phyloP scores from a whole-genome alignment of 2,329 filamentous ascomycete genomes.

The Torrubiellomyces zombiae region DNA sequence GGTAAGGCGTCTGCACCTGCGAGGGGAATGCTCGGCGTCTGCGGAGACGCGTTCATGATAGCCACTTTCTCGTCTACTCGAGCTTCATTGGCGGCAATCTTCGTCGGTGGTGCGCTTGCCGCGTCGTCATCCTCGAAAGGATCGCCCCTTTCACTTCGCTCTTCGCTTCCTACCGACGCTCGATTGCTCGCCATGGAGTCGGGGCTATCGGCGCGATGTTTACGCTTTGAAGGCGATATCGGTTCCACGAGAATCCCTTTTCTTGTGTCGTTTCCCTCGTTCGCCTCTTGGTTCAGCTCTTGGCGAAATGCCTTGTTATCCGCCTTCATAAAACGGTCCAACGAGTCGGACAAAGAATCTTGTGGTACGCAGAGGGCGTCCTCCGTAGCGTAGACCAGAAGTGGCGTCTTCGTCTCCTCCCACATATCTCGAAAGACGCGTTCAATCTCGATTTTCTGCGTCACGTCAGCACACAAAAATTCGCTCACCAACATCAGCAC shows the following conservation, averaged over 20 bases:
- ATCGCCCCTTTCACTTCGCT: slow-evolving; percentile 13
- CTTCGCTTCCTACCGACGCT: slow-evolving; percentile 26
- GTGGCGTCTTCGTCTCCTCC: slow-evolving; percentile 27
- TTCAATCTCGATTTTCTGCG: slow-evolving; percentile 29
- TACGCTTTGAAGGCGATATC: slow-evolving; percentile 27
- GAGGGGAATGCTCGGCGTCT: too few species aligned
- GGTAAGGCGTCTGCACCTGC: too few species aligned
- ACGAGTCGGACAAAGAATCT: slow-evolving; percentile 19
- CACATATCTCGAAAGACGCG: slow-evolving; percentile 28
- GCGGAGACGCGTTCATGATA: too few species aligned
- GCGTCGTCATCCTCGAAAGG: slow-evolving; percentile 13
- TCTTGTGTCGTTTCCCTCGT: slow-evolving; percentile 7
- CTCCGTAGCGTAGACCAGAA: slow-evolving; percentile 38
- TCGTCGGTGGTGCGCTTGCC: too few species aligned
- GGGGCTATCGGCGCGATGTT: slow-evolving; percentile 26
- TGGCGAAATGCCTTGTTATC: slow-evolving; percentile 36
- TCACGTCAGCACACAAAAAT: slow-evolving; percentile 8
- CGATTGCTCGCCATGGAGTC: slow-evolving; percentile 30
- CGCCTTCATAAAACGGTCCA: slow-evolving; percentile 29
- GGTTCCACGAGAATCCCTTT: slow-evolving; percentile 17
- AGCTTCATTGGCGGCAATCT: too few species aligned
- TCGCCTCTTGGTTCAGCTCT: slow-evolving; percentile 26
- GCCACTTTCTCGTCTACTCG: too few species aligned
- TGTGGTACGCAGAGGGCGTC: slow-evolving; percentile 21
- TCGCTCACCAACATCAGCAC: too few species aligned